A percentile compares a stretch with the other conserved stretches of the same genome.
phyloP scores from a whole-genome alignment of 495 filamentous ascomycete genomes.

The Cudoniella acicularis region DNA sequence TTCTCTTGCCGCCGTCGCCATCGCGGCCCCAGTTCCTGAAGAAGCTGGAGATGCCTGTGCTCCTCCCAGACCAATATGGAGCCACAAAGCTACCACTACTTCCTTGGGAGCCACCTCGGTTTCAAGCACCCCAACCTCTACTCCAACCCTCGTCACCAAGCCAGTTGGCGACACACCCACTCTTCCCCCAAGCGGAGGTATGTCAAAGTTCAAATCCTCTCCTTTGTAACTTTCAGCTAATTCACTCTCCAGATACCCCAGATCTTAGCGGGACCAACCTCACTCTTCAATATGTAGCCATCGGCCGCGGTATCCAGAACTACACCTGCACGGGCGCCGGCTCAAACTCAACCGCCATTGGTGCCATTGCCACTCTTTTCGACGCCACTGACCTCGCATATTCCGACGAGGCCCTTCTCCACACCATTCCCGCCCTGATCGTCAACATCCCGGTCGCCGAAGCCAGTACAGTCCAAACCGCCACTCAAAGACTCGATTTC shows the following conservation, averaged over 20 bases:
- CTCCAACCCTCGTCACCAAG: neutral
- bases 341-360: constrained; percentile 38
- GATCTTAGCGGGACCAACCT: constrained; percentile 28
- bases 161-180: neutral
- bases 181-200: constrained; percentile 14
- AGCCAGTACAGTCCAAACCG: constrained; percentile 32
- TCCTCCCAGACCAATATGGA: neutral
- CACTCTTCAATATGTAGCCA: constrained; percentile 55
- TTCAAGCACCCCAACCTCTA: neutral
- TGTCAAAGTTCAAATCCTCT: neutral
- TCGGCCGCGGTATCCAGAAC: constrained; percentile 76
- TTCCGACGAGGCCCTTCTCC: constrained; percentile 23
- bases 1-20: constrained; percentile 2
- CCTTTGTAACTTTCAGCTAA: neutral
- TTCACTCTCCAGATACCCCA: constrained; percentile 12
- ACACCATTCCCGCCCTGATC: constrained; percentile 35
- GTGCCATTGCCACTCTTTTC: constrained; percentile 64
- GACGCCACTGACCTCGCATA: constrained; percentile 22
- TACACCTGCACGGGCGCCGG: constrained; percentile 57
- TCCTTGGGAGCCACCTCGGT: neutral
- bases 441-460: constrained; percentile 26
- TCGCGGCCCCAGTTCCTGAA: neutral
- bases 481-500: constrained; percentile 28
- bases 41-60: neutral
- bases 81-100: neutral